Base-by-base conservation (phyloP, 2,329 filamentous ascomycete species). In the Fusarium chuoi region DNA sequence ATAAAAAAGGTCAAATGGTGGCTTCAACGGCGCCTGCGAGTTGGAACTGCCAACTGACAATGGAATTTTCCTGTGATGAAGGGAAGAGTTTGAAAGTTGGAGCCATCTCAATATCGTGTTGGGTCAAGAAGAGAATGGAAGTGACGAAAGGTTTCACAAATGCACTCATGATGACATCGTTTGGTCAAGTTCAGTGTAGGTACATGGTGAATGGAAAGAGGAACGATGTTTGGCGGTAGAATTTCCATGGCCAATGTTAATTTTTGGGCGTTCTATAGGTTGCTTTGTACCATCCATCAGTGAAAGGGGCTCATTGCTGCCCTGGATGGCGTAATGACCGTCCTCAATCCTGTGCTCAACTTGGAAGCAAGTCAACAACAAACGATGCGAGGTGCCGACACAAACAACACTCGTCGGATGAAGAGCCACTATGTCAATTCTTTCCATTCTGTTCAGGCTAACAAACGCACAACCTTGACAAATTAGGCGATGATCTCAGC, bases 181-280 rank as follows among this genome's bases (percentile, higher is more conserved):
- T 26, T 9, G 13, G 13, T 11, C 49, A 15, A 26, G 9, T 17
- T 14, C n/a, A 15, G 9, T 10, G n/a, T 12, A 24, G 4, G 3
- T 24, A 35, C 17, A 24, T 13, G 13, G 5, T 15, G 5, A 17
- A 54, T 17, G 7, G 6, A 39, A 10, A 39, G 17, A 6, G 10
- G 6, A 26, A 9, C 5, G 13, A 10, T 28, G 10, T 38, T 22
- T 22, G 2, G 22, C 7, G 12, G 17, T 24, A 20, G 24, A 51
- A 7, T 1, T 24, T 1, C 28, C 5, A 24, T 24, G 4, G 1
- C 18, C 13, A 54, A 36, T 8, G 1, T 3, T 38, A 17, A 38
- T 0, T 0, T 6, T n/a, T 28, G 3, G 14, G 24, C 20, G 24
- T 3, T 30, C 12, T 30, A 30, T n/a, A n/a, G n/a, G n/a, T 39